phyloP scores from a whole-genome alignment of 352 stramenopile species.

The Phytopythium helicoides region DNA sequence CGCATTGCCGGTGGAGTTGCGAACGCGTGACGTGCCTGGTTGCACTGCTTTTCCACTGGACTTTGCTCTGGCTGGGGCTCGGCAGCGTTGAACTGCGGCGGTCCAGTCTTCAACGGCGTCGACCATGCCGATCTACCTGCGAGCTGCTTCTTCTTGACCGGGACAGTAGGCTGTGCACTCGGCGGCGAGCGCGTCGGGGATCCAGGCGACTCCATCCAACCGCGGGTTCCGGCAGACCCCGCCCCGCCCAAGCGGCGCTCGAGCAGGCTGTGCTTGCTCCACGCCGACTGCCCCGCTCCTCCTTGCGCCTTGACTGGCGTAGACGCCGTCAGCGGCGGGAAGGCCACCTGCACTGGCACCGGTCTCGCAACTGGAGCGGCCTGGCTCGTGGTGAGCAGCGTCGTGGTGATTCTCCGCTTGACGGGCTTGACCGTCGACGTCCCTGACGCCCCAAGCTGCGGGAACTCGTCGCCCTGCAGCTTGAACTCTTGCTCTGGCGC shows the following conservation, averaged over 20 bases:
- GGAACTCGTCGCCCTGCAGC: slow-evolving; percentile 29
- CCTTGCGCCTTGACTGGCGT: slow-evolving; percentile 1
- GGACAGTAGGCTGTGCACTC: background rate
- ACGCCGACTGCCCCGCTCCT: slow-evolving; percentile 17
- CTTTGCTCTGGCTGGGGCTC: background rate
- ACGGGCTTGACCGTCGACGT: slow-evolving; percentile 13
- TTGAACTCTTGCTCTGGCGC: slow-evolving; percentile 13
- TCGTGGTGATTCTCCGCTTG: slow-evolving; percentile 49
- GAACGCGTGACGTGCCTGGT: slow-evolving; percentile 7
- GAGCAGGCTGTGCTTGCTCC: slow-evolving; percentile 43
- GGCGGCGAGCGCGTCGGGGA: slow-evolving; percentile 3
- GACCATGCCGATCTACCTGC: background rate
- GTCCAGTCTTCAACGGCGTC: background rate
- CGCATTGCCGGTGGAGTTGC: slow-evolving; percentile 2
- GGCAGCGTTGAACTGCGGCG: background rate
- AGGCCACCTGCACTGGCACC: slow-evolving; percentile 22
- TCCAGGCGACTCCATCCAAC: background rate
- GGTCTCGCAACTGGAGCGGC: slow-evolving; percentile 18
- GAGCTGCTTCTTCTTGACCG: slow-evolving; percentile 2
- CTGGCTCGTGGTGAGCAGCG: slow-evolving; percentile 28
- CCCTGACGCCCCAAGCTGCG: slow-evolving; percentile 12
- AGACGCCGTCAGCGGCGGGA: slow-evolving; percentile 16
- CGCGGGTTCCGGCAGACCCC: background rate
- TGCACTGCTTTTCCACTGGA: slow-evolving; percentile 5
- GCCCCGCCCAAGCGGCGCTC: slow-evolving; percentile 37